These are phyloP conservation scores for Fraxinus sp. DNA, from an alignment of 305 asterid genomes.

Conservation along the genomic window DNA sequence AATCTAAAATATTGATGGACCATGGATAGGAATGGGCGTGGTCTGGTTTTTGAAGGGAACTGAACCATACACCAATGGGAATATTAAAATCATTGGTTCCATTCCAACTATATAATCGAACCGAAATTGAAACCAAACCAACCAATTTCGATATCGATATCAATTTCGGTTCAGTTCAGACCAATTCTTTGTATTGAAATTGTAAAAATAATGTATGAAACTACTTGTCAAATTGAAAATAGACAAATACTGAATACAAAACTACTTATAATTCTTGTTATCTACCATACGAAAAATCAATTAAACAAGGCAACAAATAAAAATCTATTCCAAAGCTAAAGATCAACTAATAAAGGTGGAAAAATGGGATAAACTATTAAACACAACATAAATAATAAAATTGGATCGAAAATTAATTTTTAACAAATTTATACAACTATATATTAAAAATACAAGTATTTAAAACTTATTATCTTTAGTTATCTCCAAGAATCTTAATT, in stretches of 20 bases:
- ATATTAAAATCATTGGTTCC: no score
- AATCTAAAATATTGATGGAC: not conserved
- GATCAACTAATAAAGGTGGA: not conserved
- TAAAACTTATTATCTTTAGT: not conserved
- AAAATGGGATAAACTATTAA: not conserved
- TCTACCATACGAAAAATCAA: no score
- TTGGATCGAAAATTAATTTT: not conserved
- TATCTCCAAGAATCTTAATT: not conserved
- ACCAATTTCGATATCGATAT: not conserved
- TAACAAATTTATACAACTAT: not conserved
- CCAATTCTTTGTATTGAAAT: not conserved
- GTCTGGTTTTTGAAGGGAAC: no score
- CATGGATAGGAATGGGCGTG: no score
- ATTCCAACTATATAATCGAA: not conserved
- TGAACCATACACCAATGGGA: no score
- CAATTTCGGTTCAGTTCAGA: not conserved
- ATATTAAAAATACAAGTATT: no score
- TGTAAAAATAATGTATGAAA: no score
- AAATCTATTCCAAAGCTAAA: not conserved
- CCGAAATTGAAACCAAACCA: not conserved
- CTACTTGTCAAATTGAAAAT: not conserved
- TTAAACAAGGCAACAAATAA: not conserved
- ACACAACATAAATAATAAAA: no score
- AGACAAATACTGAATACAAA: not conserved
- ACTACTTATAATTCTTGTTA: not conserved